These are phyloP conservation scores for Pythium graminicola DNA, from an alignment of 352 stramenopile species.

Conservation along the genomic window DNA sequence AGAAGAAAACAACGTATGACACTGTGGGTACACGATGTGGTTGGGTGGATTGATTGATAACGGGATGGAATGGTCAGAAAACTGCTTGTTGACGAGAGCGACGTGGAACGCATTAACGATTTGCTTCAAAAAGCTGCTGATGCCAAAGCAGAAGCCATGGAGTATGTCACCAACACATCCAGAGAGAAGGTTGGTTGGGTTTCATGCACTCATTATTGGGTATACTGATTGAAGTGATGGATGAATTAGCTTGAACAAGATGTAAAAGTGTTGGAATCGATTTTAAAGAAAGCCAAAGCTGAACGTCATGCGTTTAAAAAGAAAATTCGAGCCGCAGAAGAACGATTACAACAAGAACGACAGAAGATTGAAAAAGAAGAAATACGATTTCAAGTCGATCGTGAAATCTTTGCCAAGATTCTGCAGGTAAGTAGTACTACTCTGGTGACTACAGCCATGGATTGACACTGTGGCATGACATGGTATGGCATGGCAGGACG, in stretches of 20 bases:
- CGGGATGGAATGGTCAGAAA: slow-evolving; percentile 31
- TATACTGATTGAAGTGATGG: too few relatives aligned
- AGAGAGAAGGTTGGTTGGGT: slow-evolving; percentile 57
- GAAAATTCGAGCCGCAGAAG: slow-evolving; percentile 62
- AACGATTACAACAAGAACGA: slow-evolving; percentile 43
- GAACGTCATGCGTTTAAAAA: slow-evolving; percentile 78
- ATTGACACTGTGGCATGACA: too few relatives aligned
- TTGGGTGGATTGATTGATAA: too few relatives aligned
- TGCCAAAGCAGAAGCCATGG: slow-evolving; percentile 67
- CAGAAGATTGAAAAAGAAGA: slow-evolving; percentile 79
- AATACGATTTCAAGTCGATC: slow-evolving; percentile 72
- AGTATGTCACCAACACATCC: slow-evolving; percentile 63
- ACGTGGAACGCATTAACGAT: slow-evolving; percentile 66
- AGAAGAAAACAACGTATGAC: too few relatives aligned
- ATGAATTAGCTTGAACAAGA: slow-evolving; percentile 55
- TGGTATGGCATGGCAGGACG: slow-evolving; percentile 54
- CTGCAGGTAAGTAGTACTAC: slow-evolving; percentile 58
- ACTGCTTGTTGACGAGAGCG: slow-evolving; percentile 42
- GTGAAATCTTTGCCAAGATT: slow-evolving; percentile 82
- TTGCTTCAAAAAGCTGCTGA: slow-evolving; percentile 73
- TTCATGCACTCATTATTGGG: too few relatives aligned
- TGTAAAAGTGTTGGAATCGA: slow-evolving; percentile 60
- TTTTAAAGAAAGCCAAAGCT: slow-evolving; percentile 75
- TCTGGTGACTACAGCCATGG: too few relatives aligned
- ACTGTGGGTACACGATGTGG: too few relatives aligned